Percentiles rank a stretch among this genome's conserved stretches.
Conservation (phyloP, 805 yeast genomes). For the Metschnikowia dekortorum region DNA sequence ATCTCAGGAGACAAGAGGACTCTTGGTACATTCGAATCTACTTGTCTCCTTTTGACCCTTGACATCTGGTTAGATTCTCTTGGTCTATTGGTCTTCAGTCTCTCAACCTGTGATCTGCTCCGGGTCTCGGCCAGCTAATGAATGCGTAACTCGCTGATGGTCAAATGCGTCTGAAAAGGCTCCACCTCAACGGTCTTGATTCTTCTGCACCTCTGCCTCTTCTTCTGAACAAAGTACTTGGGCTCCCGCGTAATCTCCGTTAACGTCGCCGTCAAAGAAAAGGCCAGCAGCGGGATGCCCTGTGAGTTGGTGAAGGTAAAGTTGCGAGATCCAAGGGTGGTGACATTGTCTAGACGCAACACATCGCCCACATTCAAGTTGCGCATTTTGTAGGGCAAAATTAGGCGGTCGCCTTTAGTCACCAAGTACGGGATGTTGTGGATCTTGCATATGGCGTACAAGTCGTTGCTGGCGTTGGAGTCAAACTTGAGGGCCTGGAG, state of each 20-base stretch:
- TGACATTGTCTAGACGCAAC: slow-evolving; percentile 68
- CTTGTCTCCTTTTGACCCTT: no score
- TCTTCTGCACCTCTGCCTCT: slow-evolving; percentile 76
- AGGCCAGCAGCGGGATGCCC: slow-evolving; percentile 45
- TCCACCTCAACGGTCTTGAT: slow-evolving; percentile 69
- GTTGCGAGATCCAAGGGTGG: slow-evolving; percentile 80
- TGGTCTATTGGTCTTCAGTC: no score
- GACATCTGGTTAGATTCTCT: no score
- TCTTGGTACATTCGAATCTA: no score
- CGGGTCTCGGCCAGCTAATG: background rate
- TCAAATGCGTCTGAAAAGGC: slow-evolving; percentile 71
- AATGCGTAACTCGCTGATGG: slow-evolving; percentile 62
- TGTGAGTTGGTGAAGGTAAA: slow-evolving; percentile 54
- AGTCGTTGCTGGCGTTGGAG: slow-evolving; percentile 45
- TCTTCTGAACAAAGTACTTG: slow-evolving; percentile 50
- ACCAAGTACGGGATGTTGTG: slow-evolving; percentile 85
- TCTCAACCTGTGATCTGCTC: no score
- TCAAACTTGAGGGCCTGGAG: slow-evolving; percentile 62
- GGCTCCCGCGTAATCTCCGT: slow-evolving; percentile 83
- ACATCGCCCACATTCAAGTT: slow-evolving; percentile 80
- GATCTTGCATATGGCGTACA: slow-evolving; percentile 79
- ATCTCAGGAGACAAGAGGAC: no score
- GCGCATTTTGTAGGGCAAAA: slow-evolving; percentile 73
- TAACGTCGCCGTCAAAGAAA: slow-evolving; percentile 68
- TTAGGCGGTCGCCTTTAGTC: slow-evolving; percentile 83